Evolutionary conservation across 768 basidiomycete genomes (phyloP), one percentile per base, ranked within the genome.

Genomic region (Favolaschia claudopus): DNA sequence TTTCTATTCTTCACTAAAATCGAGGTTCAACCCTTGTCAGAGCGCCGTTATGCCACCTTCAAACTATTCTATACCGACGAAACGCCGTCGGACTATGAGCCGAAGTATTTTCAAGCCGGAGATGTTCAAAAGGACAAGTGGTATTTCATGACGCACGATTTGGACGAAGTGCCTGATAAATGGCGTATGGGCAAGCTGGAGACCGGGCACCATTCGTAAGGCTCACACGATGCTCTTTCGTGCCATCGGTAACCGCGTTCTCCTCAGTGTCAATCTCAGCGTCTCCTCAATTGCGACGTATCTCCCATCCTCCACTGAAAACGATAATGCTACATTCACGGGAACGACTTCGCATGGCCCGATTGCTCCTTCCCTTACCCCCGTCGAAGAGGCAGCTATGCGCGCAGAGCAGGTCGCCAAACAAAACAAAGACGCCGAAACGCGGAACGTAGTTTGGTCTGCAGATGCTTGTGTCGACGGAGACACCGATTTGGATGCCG

Each of bases 1-100:
- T 75, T 8, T n/a, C 9, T 20, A 25, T 48, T 53, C 10, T 13
- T 31, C 36, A 20, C 10, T 20, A 51, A 3, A 20, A 61, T 31
- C 49, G 5, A 42, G 49, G 47, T 27, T 17, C 59, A 22, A 46
- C 34, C 37, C 31, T 34, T 55, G 19, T 17, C 67, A 92, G 92
- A 86, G 66, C 88, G 87, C 43, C 89, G 93, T 31, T 95, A 82
- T 67, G 91, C 93, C n/a, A 92, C 89, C 20, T 92, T 95, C 78
- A 95, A 96, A 70, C 74, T 93, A 12, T 93, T 89, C 69, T 95
- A 94, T 70, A 89, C 89, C 14, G 87, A 92, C 43, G 79, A 85
- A 20, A 88, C 92, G 13, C 94, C 94, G 0, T 76, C 80, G 9
- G 88, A 93, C 47, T 96, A 96, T 66, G 91, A 96, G 69, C 94